These are phyloP conservation scores for Volutella citrinella DNA, from an alignment of 2,329 filamentous ascomycete species.

Conservation along the genomic window DNA sequence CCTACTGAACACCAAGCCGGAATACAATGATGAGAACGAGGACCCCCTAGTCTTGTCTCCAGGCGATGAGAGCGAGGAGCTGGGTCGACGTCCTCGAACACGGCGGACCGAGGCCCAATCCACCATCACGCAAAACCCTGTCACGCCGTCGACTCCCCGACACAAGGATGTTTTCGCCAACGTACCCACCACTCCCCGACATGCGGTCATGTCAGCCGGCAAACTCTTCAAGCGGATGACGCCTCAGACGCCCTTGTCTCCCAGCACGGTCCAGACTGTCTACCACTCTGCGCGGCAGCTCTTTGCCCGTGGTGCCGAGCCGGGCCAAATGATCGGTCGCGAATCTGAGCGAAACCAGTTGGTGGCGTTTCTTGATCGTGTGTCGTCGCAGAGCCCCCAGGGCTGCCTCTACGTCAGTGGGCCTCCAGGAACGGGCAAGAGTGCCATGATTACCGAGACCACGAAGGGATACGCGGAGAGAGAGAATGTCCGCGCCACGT, in stretches of 20 bases:
- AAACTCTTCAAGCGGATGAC: conserved; percentile 76
- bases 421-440: conserved; percentile 94
- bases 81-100: conserved; percentile 30
- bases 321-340: conserved; percentile 73
- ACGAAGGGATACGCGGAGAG: conserved; percentile 55
- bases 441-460: conserved; percentile 83
- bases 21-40: conserved; percentile 65
- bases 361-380: conserved; percentile 63
- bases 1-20: conserved; percentile 33
- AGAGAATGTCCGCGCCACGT: conserved; percentile 63
- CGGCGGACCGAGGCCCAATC: conserved; percentile 28
- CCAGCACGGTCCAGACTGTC: conserved; percentile 67
- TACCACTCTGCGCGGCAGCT: conserved; percentile 86
- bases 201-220: conserved; percentile 74
- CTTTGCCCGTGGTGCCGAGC: conserved; percentile 76
- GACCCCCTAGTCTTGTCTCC: conserved; percentile 38
- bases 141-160: conserved; percentile 71
- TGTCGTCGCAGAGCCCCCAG: conserved; percentile 56
- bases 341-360: conserved; percentile 67
- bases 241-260: conserved; percentile 70
- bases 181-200: conserved; percentile 75
- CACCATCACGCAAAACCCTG: conserved; percentile 43
- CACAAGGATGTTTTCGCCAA: conserved; percentile 75
- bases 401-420: conserved; percentile 95
- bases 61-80: conserved; percentile 43